Percentiles rank a stretch among this genome's conserved stretches.
Conservation (phyloP, 768 basidiomycete species). For the Mycena pura region DNA sequence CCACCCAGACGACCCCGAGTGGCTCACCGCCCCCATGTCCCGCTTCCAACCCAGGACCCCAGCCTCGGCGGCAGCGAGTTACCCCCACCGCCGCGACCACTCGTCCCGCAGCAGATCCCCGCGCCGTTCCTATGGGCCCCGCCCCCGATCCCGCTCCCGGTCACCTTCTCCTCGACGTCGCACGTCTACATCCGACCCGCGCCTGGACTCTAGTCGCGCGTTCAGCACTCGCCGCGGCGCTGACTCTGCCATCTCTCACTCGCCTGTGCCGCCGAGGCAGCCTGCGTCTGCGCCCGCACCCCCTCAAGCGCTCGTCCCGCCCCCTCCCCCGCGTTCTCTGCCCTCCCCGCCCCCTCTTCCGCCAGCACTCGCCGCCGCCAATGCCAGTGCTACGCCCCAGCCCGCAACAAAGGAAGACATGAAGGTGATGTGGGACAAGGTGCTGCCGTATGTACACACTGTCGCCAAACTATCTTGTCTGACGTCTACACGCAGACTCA, state of each 20-base stretch:
- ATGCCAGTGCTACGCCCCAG: not conserved
- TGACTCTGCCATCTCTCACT: not conserved
- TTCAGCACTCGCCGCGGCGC: not conserved
- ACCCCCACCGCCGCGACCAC: not conserved
- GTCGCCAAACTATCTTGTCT: not conserved
- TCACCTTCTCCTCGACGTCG: not conserved
- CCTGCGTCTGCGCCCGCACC: not conserved
- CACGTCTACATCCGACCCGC: not conserved
- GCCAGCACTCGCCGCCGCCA: not conserved
- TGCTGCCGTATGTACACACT: constrained; percentile 5
- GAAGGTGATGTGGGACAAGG: constrained; percentile 16
- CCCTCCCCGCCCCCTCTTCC: constrained; percentile 7
- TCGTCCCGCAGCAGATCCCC: constrained; percentile 14
- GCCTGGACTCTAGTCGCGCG: not conserved
- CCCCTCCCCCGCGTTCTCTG: not conserved
- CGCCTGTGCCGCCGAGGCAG: not conserved
- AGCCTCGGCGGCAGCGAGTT: no score
- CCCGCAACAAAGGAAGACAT: not conserved
- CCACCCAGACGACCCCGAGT: constrained; percentile 37
- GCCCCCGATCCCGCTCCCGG: not conserved
- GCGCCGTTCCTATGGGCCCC: not conserved
- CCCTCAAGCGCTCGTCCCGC: no score
- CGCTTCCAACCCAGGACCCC: not conserved
- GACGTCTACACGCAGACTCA: constrained; percentile 1
- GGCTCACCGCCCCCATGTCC: constrained; percentile 20